These are phyloP conservation scores for Ascomycota sp. DNA, from an alignment of 2,329 filamentous ascomycete species.

Conservation along the genomic window DNA sequence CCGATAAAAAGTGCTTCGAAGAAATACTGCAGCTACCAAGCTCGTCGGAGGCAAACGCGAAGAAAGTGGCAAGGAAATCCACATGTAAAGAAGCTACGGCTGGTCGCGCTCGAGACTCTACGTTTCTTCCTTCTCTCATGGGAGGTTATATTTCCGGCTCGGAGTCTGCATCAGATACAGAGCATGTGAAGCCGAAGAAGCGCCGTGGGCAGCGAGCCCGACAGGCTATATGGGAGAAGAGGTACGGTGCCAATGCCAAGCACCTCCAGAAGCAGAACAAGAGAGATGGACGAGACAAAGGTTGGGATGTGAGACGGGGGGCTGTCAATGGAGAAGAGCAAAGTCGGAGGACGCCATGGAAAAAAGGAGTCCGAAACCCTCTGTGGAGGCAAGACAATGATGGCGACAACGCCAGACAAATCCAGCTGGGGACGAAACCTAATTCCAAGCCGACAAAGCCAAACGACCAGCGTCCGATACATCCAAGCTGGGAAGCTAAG, in stretches of 20 bases:
- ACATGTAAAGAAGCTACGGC: constrained; percentile 4
- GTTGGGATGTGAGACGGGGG: constrained; percentile 35
- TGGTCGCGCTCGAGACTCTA: constrained; percentile 18
- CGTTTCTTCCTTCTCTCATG: constrained; percentile 55
- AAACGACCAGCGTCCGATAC: constrained; percentile 29
- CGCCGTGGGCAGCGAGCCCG: constrained; percentile 62
- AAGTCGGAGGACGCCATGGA: constrained; percentile 24
- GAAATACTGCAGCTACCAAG: constrained; percentile 8
- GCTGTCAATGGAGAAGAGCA: constrained; percentile 24
- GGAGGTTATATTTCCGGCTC: constrained; percentile 61
- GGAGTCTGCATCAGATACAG: constrained; percentile 45
- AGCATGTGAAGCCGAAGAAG: constrained; percentile 38
- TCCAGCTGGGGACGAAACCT: constrained; percentile 2
- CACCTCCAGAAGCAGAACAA: constrained; percentile 28
- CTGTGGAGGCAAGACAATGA: constrained; percentile 5
- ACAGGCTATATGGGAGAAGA: constrained; percentile 60
- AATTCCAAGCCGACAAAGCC: constrained; percentile 14
- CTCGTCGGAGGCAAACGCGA: constrained; percentile 7
- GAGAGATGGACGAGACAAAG: constrained; percentile 19
- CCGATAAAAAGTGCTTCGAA: constrained; percentile 6
- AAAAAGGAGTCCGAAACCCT: constrained; percentile 23
- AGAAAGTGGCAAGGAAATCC: constrained; percentile 4
- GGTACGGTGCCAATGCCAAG: constrained; percentile 49
- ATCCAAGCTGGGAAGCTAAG: constrained; percentile 15
- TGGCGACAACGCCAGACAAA: constrained; percentile 1